Evolutionary conservation across 345 rosid genomes (phyloP).

Genomic region (Acer yangbiense): DNA sequence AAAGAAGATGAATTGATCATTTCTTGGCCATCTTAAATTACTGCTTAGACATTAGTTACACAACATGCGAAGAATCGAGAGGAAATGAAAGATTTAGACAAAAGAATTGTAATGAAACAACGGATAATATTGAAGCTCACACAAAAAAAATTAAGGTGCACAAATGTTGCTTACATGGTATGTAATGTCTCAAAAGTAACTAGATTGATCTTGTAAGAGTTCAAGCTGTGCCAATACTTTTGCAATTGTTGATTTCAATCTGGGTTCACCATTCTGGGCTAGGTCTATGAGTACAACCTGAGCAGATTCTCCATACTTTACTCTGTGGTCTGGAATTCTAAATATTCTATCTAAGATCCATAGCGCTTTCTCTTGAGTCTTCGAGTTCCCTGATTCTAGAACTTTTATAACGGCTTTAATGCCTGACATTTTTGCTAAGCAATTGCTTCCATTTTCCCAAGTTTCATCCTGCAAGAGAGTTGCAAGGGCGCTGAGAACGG

Average conservation of each 20-base stretch:
- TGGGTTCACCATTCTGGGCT: conserved; percentile 54
- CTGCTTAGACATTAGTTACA: neutral
- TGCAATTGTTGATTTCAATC: conserved; percentile 45
- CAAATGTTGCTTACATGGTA: neutral
- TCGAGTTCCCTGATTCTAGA: conserved; percentile 39
- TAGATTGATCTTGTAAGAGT: conserved; percentile 57
- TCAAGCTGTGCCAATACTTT: conserved; percentile 59
- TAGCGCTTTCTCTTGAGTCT: conserved; percentile 59
- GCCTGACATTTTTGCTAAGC: conserved; percentile 39
- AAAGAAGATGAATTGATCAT: neutral
- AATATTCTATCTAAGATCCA: conserved; percentile 60
- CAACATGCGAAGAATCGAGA: neutral
- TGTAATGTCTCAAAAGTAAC: conserved; percentile 48
- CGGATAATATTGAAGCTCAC: neutral
- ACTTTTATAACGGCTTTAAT: conserved; percentile 47
- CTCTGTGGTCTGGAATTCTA: conserved; percentile 44
- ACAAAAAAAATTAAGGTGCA: neutral
- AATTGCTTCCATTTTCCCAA: conserved; percentile 60
- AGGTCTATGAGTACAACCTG: conserved; percentile 58
- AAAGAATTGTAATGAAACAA: neutral
- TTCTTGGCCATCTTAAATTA: neutral
- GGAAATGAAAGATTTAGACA: conserved; percentile 6
- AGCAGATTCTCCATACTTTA: conserved; percentile 45
- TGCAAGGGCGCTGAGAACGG: conserved; percentile 48
- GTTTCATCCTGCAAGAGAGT: conserved; percentile 64